These are phyloP conservation scores for Elsinoe fawcettii DNA, from an alignment of 2,329 filamentous ascomycete species.

Conservation along the genomic window DNA sequence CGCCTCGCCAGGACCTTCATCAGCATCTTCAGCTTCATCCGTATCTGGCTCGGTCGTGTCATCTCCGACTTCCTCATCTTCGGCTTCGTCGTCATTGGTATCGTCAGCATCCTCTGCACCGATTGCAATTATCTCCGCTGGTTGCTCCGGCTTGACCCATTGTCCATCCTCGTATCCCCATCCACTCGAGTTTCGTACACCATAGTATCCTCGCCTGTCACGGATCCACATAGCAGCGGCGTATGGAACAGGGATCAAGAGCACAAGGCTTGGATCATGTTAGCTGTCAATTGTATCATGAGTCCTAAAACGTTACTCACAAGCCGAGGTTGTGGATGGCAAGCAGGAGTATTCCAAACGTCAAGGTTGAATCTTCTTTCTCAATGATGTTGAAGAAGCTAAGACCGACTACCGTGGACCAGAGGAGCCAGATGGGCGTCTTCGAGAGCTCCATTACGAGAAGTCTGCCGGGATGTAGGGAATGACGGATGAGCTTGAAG, in stretches of 20 bases:
- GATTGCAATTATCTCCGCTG: background rate
- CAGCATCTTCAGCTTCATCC: background rate
- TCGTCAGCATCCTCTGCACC: background rate
- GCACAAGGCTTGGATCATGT: background rate
- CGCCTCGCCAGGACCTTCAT: background rate
- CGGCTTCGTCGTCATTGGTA: background rate
- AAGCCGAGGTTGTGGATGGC: conserved; percentile 5
- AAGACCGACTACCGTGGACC: background rate
- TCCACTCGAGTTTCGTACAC: background rate
- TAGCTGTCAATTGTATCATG: background rate
- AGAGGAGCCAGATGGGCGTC: background rate
- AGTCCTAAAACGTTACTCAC: background rate
- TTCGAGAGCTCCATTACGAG: background rate
- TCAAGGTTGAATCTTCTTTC: background rate
- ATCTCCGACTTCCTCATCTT: background rate
- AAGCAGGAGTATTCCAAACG: background rate
- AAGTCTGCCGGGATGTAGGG: background rate
- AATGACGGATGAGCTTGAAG: conserved; percentile 1
- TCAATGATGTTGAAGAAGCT: conserved; percentile 9
- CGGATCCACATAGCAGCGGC: background rate
- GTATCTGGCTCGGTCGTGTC: background rate
- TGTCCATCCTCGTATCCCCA: conserved; percentile 7
- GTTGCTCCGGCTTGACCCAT: background rate
- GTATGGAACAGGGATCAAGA: conserved; percentile 1
- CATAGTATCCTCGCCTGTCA: conserved; percentile 5